phyloP scores from a whole-genome alignment of 2,329 filamentous ascomycete species.

The Exophiala sp. region DNA sequence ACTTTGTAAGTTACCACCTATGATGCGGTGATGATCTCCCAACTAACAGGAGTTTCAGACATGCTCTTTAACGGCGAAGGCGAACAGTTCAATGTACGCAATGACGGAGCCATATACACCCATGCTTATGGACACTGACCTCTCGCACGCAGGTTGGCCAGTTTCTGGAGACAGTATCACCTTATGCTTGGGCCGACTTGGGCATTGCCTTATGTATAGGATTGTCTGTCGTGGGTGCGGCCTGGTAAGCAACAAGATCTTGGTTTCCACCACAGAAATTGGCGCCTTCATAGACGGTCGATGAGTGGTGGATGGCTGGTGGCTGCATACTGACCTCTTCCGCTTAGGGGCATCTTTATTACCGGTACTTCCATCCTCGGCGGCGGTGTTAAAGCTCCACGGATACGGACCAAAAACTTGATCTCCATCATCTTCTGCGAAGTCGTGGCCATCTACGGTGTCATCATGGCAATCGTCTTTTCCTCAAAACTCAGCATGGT shows the following conservation, averaged over 20 bases:
- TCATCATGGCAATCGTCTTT: slow-evolving; percentile 99
- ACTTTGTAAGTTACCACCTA: slow-evolving; percentile 58
- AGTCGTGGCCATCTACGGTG: slow-evolving; percentile 98
- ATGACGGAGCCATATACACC: neutral
- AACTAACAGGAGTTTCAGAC: slow-evolving; percentile 51
- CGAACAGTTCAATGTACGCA: slow-evolving; percentile 82
- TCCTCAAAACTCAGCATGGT: slow-evolving; percentile 71
- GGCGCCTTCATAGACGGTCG: too few species aligned
- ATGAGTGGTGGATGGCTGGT: too few species aligned
- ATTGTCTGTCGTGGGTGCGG: slow-evolving; percentile 90
- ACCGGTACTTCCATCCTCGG: slow-evolving; percentile 96
- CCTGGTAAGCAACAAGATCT: slow-evolving; percentile 74
- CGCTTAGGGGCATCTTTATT: slow-evolving; percentile 88
- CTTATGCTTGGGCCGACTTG: slow-evolving; percentile 84
- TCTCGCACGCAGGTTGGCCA: slow-evolving; percentile 62
- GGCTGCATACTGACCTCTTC: neutral
- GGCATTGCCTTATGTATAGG: slow-evolving; percentile 94
- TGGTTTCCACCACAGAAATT: too few species aligned
- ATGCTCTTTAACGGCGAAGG: slow-evolving; percentile 98
- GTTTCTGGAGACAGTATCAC: slow-evolving; percentile 90
- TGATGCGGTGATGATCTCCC: slow-evolving; percentile 4
- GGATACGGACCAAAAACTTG: slow-evolving; percentile 98
- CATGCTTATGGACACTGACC: slow-evolving; percentile 1
- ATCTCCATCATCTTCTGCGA: slow-evolving; percentile 99
- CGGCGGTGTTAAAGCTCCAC: slow-evolving; percentile 89